Percentiles rank a stretch among this genome's conserved stretches.
phyloP scores from a whole-genome alignment of 148 eudicot species.

The Camellia granthamiana region DNA sequence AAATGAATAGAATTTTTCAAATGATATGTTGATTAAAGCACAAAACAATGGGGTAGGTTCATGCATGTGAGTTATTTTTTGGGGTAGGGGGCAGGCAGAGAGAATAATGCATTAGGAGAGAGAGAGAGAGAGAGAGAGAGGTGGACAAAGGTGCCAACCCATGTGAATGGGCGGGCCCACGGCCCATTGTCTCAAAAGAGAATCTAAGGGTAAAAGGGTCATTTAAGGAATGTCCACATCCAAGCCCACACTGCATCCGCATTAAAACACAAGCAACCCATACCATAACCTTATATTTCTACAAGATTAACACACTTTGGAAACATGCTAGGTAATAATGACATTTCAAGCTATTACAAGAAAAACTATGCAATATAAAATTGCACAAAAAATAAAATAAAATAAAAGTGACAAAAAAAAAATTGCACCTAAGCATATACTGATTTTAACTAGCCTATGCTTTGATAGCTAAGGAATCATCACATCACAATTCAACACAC shows the following conservation, averaged over 20 bases:
- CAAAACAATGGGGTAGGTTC: background rate
- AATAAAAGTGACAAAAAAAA: background rate
- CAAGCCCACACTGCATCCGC: slow-evolving; percentile 16
- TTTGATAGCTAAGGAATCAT: slow-evolving; percentile 20
- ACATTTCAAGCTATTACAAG: background rate
- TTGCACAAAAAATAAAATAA: background rate
- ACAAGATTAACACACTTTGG: background rate
- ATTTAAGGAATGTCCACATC: slow-evolving; percentile 17
- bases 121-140: slow-evolving; percentile 3
- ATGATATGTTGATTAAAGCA: background rate
- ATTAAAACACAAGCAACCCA: background rate
- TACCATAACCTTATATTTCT: slow-evolving; percentile 1
- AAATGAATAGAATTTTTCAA: no score
- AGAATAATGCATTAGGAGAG: background rate
- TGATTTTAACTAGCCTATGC: slow-evolving; percentile 23
- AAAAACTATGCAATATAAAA: background rate
- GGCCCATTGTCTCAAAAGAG: slow-evolving; percentile 22
- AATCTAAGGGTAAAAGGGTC: slow-evolving; percentile 18
- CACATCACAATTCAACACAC: slow-evolving; percentile 29
- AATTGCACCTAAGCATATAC: background rate
- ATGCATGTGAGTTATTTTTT: slow-evolving; percentile 7
- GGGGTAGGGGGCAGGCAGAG: background rate
- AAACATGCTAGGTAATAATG: slow-evolving; percentile 21
- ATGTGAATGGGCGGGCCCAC: slow-evolving; percentile 27
- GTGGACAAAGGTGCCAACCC: slow-evolving; percentile 22